phyloP scores from a whole-genome alignment of 805 yeast genomes.

The Henningerozyma blattae region DNA sequence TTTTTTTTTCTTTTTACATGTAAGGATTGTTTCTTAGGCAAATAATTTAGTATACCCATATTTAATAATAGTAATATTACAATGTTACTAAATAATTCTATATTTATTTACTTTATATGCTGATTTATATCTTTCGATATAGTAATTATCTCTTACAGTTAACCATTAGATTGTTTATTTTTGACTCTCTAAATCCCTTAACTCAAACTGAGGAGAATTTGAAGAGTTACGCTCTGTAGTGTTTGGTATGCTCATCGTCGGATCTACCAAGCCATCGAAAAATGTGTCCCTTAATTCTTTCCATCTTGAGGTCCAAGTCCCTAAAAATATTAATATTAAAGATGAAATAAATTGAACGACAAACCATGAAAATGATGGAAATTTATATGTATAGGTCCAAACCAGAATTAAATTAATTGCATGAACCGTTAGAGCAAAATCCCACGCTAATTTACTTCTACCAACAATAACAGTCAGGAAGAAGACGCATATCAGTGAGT shows the following conservation, averaged over 20 bases:
- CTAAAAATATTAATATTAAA: constrained; percentile 57
- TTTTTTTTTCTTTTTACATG: too few species aligned
- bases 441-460: constrained; percentile 88
- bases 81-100: too few species aligned
- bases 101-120: too few species aligned
- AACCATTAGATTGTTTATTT: too few species aligned
- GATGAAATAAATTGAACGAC: constrained; percentile 58
- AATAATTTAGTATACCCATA: too few species aligned
- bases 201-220: constrained; percentile 3
- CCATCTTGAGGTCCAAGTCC: constrained; percentile 89
- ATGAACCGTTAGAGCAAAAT: constrained; percentile 90
- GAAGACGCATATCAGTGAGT: constrained; percentile 69
- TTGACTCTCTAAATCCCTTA: constrained; percentile 12
- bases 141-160: too few species aligned
- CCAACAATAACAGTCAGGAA: constrained; percentile 85
- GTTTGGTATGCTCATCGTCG: constrained; percentile 8
- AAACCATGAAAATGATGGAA: constrained; percentile 87
- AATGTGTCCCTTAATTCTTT: constrained; percentile 80
- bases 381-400: constrained; percentile 47
- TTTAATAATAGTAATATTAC: too few species aligned
- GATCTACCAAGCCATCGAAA: constrained; percentile 70
- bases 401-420: constrained; percentile 62
- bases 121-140: too few species aligned
- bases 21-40: too few species aligned
- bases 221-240: neutral